phyloP scores from a whole-genome alignment of 106 monocot species.

The Dendrobium chrysotoxum region DNA sequence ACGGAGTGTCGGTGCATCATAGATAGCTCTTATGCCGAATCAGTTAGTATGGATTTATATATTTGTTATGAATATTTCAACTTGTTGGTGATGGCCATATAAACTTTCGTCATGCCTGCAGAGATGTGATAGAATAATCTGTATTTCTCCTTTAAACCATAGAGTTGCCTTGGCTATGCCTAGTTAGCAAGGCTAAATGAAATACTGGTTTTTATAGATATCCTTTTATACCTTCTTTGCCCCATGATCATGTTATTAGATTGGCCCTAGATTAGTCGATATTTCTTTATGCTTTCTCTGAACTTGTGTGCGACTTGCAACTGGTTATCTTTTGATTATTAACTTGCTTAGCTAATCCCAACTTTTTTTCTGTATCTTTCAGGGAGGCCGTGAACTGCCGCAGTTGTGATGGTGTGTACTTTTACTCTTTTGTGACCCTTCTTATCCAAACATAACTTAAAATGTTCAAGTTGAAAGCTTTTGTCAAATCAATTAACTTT shows the following conservation, averaged over 20 bases:
- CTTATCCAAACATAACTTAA: neutral
- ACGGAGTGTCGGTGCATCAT: too few species aligned
- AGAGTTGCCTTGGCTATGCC: neutral
- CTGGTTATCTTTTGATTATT: neutral
- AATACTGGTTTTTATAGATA: neutral
- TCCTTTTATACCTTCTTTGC: neutral
- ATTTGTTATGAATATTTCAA: neutral
- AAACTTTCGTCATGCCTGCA: neutral
- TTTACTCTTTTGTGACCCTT: neutral
- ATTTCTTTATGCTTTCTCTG: neutral
- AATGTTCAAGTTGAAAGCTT: neutral
- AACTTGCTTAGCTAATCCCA: slow-evolving; percentile 8
- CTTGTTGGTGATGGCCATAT: neutral
- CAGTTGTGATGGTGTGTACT: slow-evolving; percentile 62
- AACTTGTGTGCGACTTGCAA: neutral
- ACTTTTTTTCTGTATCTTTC: slow-evolving; percentile 19
- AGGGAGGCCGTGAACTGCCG: slow-evolving; percentile 86
- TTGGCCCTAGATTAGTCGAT: neutral
- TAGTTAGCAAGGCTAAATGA: neutral
- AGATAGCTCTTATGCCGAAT: neutral
- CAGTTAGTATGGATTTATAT: neutral
- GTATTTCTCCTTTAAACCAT: neutral
- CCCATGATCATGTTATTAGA: neutral
- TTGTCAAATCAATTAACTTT: neutral
- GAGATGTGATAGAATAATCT: neutral